Conservation (phyloP, 306 rosid genomes). For the Sechiopsis laciniata region DNA sequence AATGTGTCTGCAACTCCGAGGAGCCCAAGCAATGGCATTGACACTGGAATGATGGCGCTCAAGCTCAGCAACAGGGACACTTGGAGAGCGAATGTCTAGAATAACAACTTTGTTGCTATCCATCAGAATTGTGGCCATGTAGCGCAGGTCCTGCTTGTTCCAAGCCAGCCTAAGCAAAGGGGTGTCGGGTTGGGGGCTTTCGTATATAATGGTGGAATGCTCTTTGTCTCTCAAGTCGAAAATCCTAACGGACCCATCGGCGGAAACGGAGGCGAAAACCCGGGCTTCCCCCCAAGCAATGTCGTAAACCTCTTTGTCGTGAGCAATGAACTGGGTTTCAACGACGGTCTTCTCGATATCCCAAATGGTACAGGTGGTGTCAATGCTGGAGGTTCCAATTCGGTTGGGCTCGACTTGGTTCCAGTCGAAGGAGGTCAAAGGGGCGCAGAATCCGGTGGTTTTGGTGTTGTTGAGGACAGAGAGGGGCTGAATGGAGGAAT, state of each 20-base stretch:
- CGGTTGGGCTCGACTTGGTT: constrained; percentile 76
- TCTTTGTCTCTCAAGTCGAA: constrained; percentile 86
- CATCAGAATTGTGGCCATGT: constrained; percentile 89
- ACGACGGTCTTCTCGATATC: constrained; percentile 72
- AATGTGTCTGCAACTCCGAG: constrained; percentile 58
- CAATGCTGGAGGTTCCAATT: constrained; percentile 85
- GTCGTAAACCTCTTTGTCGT: constrained; percentile 87
- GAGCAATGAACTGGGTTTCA: constrained; percentile 95
- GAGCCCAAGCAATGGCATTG: constrained; percentile 76
- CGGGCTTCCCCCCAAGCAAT: constrained; percentile 95
- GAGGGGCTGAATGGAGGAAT: constrained; percentile 51
- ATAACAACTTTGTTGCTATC: constrained; percentile 82
- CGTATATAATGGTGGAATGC: constrained; percentile 89
- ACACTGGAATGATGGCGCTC: constrained; percentile 70
- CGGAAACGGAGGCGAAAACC: constrained; percentile 88
- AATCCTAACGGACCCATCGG: constrained; percentile 88
- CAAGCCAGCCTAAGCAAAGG: constrained; percentile 88
- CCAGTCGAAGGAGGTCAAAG: constrained; percentile 94
- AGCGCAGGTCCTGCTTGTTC: constrained; percentile 92
- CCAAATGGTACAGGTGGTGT: constrained; percentile 94
- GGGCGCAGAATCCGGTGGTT: constrained; percentile 84
- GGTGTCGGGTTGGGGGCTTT: constrained; percentile 88
- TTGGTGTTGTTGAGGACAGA: constrained; percentile 79
- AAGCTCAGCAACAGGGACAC: constrained; percentile 84
- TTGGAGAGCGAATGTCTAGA: constrained; percentile 80